Base-by-base conservation (phyloP, 768 basidiomycete species). In the Lactarius indigo region DNA sequence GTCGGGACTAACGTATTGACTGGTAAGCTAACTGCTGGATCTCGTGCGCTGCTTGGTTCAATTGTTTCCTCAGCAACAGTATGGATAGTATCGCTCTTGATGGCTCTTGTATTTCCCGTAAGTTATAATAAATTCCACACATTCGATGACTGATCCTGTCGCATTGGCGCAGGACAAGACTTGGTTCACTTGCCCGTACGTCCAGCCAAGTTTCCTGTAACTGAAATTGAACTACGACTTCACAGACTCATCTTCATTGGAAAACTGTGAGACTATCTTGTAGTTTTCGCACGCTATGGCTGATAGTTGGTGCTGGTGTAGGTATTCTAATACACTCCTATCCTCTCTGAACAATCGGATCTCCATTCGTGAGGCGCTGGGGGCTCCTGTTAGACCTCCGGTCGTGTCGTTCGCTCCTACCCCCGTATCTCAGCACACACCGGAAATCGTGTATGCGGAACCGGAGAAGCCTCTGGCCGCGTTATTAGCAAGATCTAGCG, bases 321-420 rank as follows among this genome's bases (percentile, higher is more conserved):
- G 64, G 41, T 65, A 65, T 54, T 61, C 65, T 8, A 65, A 65
- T 23, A 57, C 65, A 26, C 35, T 61, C 12, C 33, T 65, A 2
- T 54, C 61, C 26, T 61, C 64, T 5, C 59, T 65, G 15, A 65
- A 65, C 10, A 65, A 65, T n/a, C 65, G 65, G 33, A 57, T 65
- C 59, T 57, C 30, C 30, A 60, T 65, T 30, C 58, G 64, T 9
- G 58, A 59, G 13, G 20, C 9, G 42, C 15, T 3, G 1, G 18
- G 41, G 7, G 17, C 41, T n/a, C 8, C 3, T 8, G 20, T 3
- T 44, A 44, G 20, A 9, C n/a, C 42, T n/a, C 42, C 6, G 20
- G 20, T 0, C 3, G 8, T 6, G 42, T 3, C 42, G 20, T 44
- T n/a, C 20, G 42, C 42, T 10, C 20, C 9, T 9, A 10, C 42